Conservation (phyloP, 2,329 filamentous ascomycete genomes). For the Kalmusia sp. region DNA sequence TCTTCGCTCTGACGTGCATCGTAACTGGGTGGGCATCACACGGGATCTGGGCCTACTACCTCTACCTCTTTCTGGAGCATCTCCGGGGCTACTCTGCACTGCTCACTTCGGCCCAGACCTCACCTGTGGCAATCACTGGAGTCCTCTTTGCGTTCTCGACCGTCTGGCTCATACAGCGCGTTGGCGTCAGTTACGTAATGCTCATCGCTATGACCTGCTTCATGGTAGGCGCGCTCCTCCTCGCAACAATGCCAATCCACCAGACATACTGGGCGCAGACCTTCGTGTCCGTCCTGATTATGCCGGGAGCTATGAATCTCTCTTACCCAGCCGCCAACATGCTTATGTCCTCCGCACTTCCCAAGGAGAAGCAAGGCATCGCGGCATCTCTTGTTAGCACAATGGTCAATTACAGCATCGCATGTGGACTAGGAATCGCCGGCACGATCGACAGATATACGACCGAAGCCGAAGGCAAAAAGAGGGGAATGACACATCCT, state of each 20-base stretch:
- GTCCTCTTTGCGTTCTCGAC: slow-evolving; percentile 33
- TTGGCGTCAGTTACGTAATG: slow-evolving; percentile 33
- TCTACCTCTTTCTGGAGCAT: slow-evolving; percentile 34
- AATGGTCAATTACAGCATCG: slow-evolving; percentile 73
- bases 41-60: slow-evolving; percentile 41
- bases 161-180: slow-evolving; percentile 31
- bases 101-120: slow-evolving; percentile 29
- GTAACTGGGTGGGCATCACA: slow-evolving; percentile 48
- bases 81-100: slow-evolving; percentile 32
- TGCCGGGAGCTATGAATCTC: slow-evolving; percentile 48
- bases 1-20: slow-evolving; percentile 63
- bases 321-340: slow-evolving; percentile 47
- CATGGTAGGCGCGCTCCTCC: slow-evolving; percentile 43
- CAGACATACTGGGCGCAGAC: slow-evolving; percentile 52
- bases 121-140: slow-evolving; percentile 35
- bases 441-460: slow-evolving; percentile 59
- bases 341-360: slow-evolving; percentile 44
- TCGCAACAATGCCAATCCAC: slow-evolving; percentile 45
- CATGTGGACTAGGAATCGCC: slow-evolving; percentile 69
- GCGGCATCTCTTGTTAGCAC: slow-evolving; percentile 67
- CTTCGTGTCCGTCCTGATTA: slow-evolving; percentile 37
- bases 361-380: slow-evolving; percentile 57
- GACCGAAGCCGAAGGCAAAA: slow-evolving; percentile 11
- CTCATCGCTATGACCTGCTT: slow-evolving; percentile 35
- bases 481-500: slow-evolving; percentile 6